phyloP scores from a whole-genome alignment of 176 grass and related monocot genomes.

The Carex scoparia region DNA sequence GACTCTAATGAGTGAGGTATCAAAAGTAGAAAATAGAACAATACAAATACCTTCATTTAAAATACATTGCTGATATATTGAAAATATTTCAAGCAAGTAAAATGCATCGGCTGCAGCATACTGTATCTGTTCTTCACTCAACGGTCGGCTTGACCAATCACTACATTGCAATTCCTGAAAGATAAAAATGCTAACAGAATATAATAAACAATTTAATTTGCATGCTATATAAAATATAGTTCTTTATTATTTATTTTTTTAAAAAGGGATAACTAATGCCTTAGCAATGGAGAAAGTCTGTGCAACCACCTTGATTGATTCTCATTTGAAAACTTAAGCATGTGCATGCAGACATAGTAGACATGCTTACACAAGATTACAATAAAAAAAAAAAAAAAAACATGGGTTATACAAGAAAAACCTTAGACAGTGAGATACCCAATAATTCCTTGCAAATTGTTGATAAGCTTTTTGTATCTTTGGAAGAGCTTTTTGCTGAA shows the following conservation, averaged over 20 bases:
- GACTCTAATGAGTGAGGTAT: background rate
- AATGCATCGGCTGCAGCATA: slow-evolving; percentile 98
- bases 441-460: slow-evolving; percentile 72
- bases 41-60: slow-evolving; percentile 43
- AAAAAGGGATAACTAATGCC: no score
- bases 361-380: background rate
- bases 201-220: background rate
- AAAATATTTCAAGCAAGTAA: slow-evolving; percentile 88
- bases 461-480: slow-evolving; percentile 90
- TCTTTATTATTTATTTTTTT: background rate
- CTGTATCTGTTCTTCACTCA: slow-evolving; percentile 76
- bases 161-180: slow-evolving; percentile 93
- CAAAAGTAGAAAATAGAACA: background rate
- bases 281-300: background rate
- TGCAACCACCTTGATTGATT: background rate
- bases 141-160: slow-evolving; percentile 84
- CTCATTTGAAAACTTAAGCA: background rate
- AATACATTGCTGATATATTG: slow-evolving; percentile 47
- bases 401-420: slow-evolving; percentile 25
- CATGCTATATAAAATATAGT: background rate
- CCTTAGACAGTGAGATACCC: slow-evolving; percentile 78
- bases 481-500: slow-evolving; percentile 51
- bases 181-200: slow-evolving; percentile 15
- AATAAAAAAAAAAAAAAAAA: slow-evolving; percentile 24
- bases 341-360: background rate